Evolutionary conservation across 257 asterid genomes (phyloP), one percentile per base, ranked within the genome.

Genomic region (Perilla frutescens): DNA sequence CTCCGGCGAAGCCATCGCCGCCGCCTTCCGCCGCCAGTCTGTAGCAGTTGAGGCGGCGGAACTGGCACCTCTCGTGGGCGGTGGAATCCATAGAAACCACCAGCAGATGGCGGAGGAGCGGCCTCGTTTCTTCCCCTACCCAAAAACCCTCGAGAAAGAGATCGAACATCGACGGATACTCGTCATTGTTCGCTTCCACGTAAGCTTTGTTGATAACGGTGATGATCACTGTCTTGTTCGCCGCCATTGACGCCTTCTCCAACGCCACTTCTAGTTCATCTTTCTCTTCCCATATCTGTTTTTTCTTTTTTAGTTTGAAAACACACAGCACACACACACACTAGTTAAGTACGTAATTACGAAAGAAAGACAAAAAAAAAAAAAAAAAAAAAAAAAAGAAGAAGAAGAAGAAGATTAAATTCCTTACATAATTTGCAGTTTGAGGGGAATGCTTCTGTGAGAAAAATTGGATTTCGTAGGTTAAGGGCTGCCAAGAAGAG

Each of bases 61-160:
- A 89, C 73, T 0, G 12, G 45, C 98, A 90, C 62, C 91, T 82
- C 13, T 81, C 82, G 7, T 90, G 82, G 0, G 98, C 91, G 0
- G 73, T 79, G 44, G 70, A 65, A 53, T 93, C 98, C 86, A 93
- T 61, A 0, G 98, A 68, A 8, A 90, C 97, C 5, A 93, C 85
- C 48, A 93, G 49, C 54, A 89, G 20, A 31, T 84, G 82, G 7
- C 82, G 80, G 39, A 93, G 53, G 67, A 93, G 81, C 9, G 64
- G 11, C 66, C 82, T 64, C 0, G 92, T 89, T 6, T 37, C 78
- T 61, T 87, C 93, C 13, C 98, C 97, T 4, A 76, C 84, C 96
- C 97, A 86, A 81, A 93, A 90, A 0, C 91, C 90, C 78, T 90
- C 96, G 0, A 93, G 86, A 64, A 93, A 93, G 8, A 93, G 76